These are phyloP conservation scores for Debaryomyces prosopidis DNA, from an alignment of 805 yeast genomes.

Conservation along the genomic window DNA sequence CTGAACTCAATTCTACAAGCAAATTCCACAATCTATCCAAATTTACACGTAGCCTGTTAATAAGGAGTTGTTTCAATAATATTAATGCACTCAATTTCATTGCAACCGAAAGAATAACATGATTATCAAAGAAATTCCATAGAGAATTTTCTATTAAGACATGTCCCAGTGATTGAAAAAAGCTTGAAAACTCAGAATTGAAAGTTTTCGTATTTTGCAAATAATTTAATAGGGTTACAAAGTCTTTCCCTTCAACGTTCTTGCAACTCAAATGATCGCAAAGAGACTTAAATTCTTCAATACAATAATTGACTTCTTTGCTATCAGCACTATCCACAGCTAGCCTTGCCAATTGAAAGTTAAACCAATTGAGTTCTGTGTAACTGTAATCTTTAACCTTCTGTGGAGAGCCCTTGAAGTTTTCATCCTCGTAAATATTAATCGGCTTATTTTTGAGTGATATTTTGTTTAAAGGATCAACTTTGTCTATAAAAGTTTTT, in stretches of 20 bases:
- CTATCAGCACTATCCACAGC: constrained; percentile 6
- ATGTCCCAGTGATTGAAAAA: constrained; percentile 16
- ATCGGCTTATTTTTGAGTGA: constrained; percentile 37
- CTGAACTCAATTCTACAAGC: constrained; percentile 19
- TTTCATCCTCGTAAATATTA: constrained; percentile 40
- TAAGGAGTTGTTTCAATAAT: constrained; percentile 35
- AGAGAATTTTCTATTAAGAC: constrained; percentile 15
- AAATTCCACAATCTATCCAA: constrained; percentile 23
- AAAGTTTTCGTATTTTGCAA: constrained; percentile 14
- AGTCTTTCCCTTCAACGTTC: constrained; percentile 5
- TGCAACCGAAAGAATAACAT: constrained; percentile 4
- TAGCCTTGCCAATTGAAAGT: constrained; percentile 32
- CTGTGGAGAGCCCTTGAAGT: constrained; percentile 34
- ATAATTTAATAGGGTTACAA: constrained; percentile 13
- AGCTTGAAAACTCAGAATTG: constrained; percentile 14
- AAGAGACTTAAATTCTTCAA: constrained; percentile 15
- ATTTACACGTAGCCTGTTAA: constrained; percentile 21
- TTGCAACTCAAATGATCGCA: constrained; percentile 5
- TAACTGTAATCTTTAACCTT: constrained; percentile 32
- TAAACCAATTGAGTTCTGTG: constrained; percentile 39
- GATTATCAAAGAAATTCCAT: constrained; percentile 18
- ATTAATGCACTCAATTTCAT: constrained; percentile 31
- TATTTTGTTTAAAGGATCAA: constrained; percentile 41
- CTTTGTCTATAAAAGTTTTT: constrained; percentile 36
- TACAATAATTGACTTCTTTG: constrained; percentile 10